Base-by-base conservation (phyloP, 352 stramenopile species). In the Phytophthora lateralis region DNA sequence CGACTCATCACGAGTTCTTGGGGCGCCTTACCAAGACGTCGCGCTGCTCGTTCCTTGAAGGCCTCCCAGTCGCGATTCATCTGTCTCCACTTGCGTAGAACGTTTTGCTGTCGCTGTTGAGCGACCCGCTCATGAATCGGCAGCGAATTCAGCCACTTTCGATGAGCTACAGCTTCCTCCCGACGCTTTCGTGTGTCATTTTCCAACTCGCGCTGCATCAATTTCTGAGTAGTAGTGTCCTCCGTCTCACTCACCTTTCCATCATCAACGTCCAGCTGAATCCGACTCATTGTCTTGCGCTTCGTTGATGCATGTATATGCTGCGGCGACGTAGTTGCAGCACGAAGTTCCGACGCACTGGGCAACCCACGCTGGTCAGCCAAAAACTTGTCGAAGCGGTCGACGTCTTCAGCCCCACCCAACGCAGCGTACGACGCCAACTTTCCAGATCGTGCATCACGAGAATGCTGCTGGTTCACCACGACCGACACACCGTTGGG, bases 1-100 rank as follows among this genome's bases (percentile, higher is more conserved):
- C 85, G 85, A 35, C 69, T 89, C 79, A 98, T 97, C 14, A 97
- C 86, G 10, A 97, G 73, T 20, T 95, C 74, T 18, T 76, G 72
- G n/a, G 85, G 75, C 1, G 65, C 47, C 48, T 96, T 93, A 7
- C 80, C 78, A 1, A 93, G 59, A 17, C 75, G 73, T 50, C 77
- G 81, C 12, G 80, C 70, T 14, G 82, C 83, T 12, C 82, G 72
- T 12, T 59, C 35, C 35, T 89, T 89, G 55, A 95, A 95, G 2
- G 49, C 38, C 46, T 91, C 82, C 85, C 85, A 95, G 9, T 92
- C 70, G 8, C 51, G 51, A 39, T 90, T 92, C 41, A 88, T 75
- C 10, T 88, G 67, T 26, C 85, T 68, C 85, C 85, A 94, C 41
- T 85, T 85, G 17, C 64, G 68, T n/a, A 90, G 56, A 8, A 76